A percentile compares a stretch with the other conserved stretches of the same genome.
Evolutionary conservation across 345 rosid genomes (phyloP).

Genomic region (Salix viminalis): DNA sequence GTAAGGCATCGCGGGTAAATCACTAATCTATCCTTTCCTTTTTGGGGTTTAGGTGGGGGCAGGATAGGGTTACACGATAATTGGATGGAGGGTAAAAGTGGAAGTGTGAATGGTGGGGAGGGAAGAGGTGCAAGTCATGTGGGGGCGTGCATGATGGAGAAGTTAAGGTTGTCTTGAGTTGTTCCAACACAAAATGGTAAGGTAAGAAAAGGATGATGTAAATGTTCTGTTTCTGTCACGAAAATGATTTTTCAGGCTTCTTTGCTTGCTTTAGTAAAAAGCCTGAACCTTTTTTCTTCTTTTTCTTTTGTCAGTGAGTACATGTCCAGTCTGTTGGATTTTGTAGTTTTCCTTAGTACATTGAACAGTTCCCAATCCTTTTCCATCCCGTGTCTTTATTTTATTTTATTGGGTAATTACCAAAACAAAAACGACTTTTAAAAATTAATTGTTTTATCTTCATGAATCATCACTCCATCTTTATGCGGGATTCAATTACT

Average conservation of each 20-base stretch:
- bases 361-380: too few species aligned
- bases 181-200: constrained; percentile 35
- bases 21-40: not conserved
- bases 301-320: not conserved
- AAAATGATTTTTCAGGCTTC: constrained; percentile 13
- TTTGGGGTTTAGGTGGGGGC: not conserved
- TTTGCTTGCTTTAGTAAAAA: not conserved
- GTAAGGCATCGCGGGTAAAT: not conserved
- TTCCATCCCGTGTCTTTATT: too few species aligned
- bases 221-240: constrained; percentile 16
- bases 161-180: constrained; percentile 48
- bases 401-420: too few species aligned
- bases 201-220: constrained; percentile 15
- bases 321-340: not conserved
- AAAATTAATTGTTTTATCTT: too few species aligned
- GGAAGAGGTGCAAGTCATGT: constrained; percentile 2
- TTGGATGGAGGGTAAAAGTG: not conserved
- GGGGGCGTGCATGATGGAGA: constrained; percentile 23
- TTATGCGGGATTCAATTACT: too few species aligned
- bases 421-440: too few species aligned
- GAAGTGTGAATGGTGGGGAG: not conserved
- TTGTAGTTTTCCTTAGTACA: not conserved
- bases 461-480: too few species aligned
- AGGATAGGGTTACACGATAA: not conserved
- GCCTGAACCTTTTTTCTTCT: not conserved